A percentile compares a stretch with the other conserved stretches of the same genome.
Conservation (phyloP, 2,329 filamentous ascomycete species). For the Fusarium caatingaense region DNA sequence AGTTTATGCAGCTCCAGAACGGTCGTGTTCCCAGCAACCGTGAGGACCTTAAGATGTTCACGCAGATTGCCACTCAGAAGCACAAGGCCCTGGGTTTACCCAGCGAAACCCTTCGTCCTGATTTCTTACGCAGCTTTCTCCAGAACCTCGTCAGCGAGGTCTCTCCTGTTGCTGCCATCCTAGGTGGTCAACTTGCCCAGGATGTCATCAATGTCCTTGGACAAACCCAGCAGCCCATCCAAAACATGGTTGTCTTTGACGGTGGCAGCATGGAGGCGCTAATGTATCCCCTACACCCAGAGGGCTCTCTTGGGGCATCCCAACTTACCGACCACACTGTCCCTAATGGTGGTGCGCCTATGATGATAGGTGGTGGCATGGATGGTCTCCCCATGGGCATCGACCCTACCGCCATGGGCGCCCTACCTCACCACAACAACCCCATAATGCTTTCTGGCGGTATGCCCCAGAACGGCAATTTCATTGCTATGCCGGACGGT, state of each 20-base stretch:
- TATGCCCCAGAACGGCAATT: slow-evolving; percentile 26
- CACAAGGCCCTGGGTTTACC: slow-evolving; percentile 80
- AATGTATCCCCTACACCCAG: slow-evolving; percentile 84
- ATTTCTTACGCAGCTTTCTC: slow-evolving; percentile 85
- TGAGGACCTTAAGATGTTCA: slow-evolving; percentile 80
- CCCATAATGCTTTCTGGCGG: slow-evolving; percentile 41
- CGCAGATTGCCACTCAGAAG: slow-evolving; percentile 78
- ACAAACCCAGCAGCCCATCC: slow-evolving; percentile 90
- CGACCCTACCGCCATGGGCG: slow-evolving; percentile 41
- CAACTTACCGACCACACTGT: slow-evolving; percentile 53
- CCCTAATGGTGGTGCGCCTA: slow-evolving; percentile 40
- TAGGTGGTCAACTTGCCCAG: slow-evolving; percentile 91
- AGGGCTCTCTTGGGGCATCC: slow-evolving; percentile 63
- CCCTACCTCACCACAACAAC: slow-evolving; percentile 41
- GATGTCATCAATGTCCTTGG: slow-evolving; percentile 97
- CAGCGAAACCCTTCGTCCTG: slow-evolving; percentile 71
- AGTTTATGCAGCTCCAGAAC: slow-evolving; percentile 70
- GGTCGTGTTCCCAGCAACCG: slow-evolving; percentile 66
- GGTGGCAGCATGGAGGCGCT: slow-evolving; percentile 82
- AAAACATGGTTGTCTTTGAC: slow-evolving; percentile 94
- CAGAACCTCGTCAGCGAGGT: slow-evolving; percentile 88
- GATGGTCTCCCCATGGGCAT: slow-evolving; percentile 41
- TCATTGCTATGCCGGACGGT: slow-evolving; percentile 32
- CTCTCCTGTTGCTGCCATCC: slow-evolving; percentile 85
- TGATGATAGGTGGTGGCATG: slow-evolving; percentile 43